These are phyloP conservation scores for Amanita muscaria DNA, from an alignment of 768 basidiomycete species.

Conservation along the genomic window DNA sequence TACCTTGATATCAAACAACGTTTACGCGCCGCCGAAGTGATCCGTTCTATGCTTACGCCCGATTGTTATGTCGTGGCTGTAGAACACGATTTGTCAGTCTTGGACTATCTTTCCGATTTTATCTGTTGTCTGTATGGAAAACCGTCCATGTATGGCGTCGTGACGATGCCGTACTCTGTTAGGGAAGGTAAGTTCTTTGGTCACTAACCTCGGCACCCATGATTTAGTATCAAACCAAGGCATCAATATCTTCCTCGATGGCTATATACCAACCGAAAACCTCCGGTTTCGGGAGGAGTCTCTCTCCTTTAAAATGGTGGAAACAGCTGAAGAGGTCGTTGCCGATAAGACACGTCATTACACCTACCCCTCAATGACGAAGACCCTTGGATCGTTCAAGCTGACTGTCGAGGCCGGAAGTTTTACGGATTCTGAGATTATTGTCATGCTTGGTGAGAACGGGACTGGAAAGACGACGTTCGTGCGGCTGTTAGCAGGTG, in stretches of 20 bases:
- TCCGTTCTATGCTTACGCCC: slow-evolving; percentile 75
- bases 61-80: slow-evolving; percentile 94
- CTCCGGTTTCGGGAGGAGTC: slow-evolving; percentile 95
- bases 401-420: slow-evolving; percentile 82
- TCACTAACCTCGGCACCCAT: slow-evolving; percentile 4
- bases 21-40: slow-evolving; percentile 89
- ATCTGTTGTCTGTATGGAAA: slow-evolving; percentile 97
- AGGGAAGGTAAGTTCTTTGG: slow-evolving; percentile 71
- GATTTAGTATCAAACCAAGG: too few relatives aligned
- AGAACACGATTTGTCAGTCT: slow-evolving; percentile 96
- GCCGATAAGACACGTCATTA: slow-evolving; percentile 85
- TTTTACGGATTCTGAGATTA: slow-evolving; percentile 99
- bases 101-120: slow-evolving; percentile 98
- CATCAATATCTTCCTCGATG: slow-evolving; percentile 99
- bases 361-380: slow-evolving; percentile 92
- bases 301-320: slow-evolving; percentile 94
- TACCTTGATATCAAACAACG: slow-evolving; percentile 97
- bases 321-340: slow-evolving; percentile 86
- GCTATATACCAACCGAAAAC: slow-evolving; percentile 98
- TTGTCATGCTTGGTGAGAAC: slow-evolving; percentile 99
- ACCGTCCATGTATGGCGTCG: slow-evolving; percentile 95
- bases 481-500: slow-evolving; percentile 90
- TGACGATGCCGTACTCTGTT: slow-evolving; percentile 97
- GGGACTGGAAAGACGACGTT: slow-evolving; percentile 99
- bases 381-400: slow-evolving; percentile 94